Conservation (phyloP, 371 early-diverging fungal genomes). For the Mucor lusitanicus region DNA sequence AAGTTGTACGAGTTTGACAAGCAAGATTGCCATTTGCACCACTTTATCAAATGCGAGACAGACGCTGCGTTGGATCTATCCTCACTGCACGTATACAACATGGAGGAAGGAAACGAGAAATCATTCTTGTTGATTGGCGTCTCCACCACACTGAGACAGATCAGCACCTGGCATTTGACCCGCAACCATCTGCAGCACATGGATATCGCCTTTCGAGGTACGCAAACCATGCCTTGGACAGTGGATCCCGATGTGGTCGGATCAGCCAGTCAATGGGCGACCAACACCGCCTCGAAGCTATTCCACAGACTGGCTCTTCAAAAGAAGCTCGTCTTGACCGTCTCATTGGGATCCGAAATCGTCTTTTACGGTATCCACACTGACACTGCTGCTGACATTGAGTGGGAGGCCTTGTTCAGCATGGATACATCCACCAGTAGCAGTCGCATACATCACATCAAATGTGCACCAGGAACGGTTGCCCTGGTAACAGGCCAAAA, state of each 20-base stretch:
- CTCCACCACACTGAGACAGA: conserved; percentile 8
- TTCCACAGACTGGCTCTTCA: conserved; percentile 16
- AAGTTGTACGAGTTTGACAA: conserved; percentile 32
- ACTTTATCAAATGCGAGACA: conserved; percentile 12
- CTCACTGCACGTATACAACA: conserved; percentile 34
- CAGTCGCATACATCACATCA: conserved; percentile 5
- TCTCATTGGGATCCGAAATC: conserved; percentile 10
- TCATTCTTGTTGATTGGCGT: conserved; percentile 31
- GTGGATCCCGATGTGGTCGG: background rate
- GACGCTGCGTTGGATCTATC: conserved; percentile 12
- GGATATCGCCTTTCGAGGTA: conserved; percentile 12
- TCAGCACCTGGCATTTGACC: conserved; percentile 31
- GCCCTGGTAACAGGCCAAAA: conserved; percentile 21
- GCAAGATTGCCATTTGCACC: conserved; percentile 34
- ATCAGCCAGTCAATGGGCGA: conserved; percentile 23
- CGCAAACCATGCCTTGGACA: conserved; percentile 11
- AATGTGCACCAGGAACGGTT: conserved; percentile 14
- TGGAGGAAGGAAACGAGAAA: conserved; percentile 8
- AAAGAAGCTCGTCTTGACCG: conserved; percentile 7
- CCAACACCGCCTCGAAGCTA: conserved; percentile 24
- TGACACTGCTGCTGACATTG: background rate
- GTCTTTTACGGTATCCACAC: conserved; percentile 18
- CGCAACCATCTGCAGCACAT: background rate
- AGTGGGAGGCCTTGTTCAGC: conserved; percentile 31
- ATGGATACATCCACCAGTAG: conserved; percentile 15